These are phyloP conservation scores for Globisporangium solare DNA, from an alignment of 352 stramenopile genomes.

Conservation along the genomic window DNA sequence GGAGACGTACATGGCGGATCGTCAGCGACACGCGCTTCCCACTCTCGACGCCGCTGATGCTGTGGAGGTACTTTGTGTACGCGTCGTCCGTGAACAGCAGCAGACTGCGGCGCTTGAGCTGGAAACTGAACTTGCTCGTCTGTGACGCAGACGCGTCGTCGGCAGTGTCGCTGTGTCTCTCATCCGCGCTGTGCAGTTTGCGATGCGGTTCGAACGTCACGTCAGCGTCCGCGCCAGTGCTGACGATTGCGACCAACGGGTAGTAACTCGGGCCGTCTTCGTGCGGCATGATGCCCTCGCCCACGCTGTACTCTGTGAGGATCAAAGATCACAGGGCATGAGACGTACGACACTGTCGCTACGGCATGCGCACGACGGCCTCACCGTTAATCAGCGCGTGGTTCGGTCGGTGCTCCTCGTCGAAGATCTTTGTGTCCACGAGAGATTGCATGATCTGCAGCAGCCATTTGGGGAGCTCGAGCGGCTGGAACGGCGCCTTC, in stretches of 20 bases:
- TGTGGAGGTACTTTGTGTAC: conserved; percentile 57
- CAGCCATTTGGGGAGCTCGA: conserved; percentile 49
- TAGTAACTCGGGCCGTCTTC: conserved; percentile 69
- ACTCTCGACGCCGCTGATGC: conserved; percentile 44
- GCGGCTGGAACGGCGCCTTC: conserved; percentile 35
- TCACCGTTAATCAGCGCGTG: conserved; percentile 72
- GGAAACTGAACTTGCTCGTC: conserved; percentile 26
- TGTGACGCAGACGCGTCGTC: not conserved
- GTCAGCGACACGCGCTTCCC: conserved; percentile 54
- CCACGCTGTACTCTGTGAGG: conserved; percentile 49
- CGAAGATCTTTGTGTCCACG: conserved; percentile 48
- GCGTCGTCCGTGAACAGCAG: conserved; percentile 53
- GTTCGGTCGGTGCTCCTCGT: conserved; percentile 42
- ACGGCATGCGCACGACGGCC: not conserved
- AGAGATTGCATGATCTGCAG: conserved; percentile 43
- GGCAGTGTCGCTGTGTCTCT: not conserved
- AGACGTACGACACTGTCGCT: not conserved
- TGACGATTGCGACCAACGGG: conserved; percentile 66
- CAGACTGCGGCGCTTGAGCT: conserved; percentile 44
- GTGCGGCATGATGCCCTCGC: conserved; percentile 65
- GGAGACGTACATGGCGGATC: conserved; percentile 38
- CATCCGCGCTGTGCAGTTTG: conserved; percentile 13
- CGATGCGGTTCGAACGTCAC: conserved; percentile 64
- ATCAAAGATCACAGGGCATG: not conserved
- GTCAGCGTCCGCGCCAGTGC: conserved; percentile 40